Base-by-base conservation (phyloP, 2,329 filamentous ascomycete species). In the Claviceps sp. region DNA sequence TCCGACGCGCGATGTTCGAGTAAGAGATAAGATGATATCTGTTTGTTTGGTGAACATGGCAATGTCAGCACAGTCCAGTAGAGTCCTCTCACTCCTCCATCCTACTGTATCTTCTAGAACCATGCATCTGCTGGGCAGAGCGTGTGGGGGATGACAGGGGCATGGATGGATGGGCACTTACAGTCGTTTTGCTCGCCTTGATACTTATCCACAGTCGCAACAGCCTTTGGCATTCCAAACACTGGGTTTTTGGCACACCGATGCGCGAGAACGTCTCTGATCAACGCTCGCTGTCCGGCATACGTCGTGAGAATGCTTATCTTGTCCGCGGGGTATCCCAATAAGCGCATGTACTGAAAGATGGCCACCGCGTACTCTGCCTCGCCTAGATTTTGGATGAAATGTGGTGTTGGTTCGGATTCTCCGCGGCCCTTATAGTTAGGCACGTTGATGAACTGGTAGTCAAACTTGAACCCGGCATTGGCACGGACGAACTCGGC, bases 131-230 rank as follows among this genome's bases (percentile, higher is more conserved):
- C 22, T 26, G 16, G 5, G 22, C 8, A 7, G 43, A 34, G 30
- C 9, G 9, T 34, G 30, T 4, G 30, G 9, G 9, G 30, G 30
- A 11, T 34, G 3, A 3, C 30, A 3, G 9, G 9, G 3, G 9
- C 24, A 34, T 46, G 16, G 5, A 13, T n/a, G 26, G 20, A 22
- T 43, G 22, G 34, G 41, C 52, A 81, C 86, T 76, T 76, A 93
- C 88, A 97, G 63, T 98, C 93, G 68, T 98, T 98, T 70, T 98
- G 93, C 73, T 98, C 93, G 65, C 93, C 94, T 72, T 98, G 93
- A 63, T 97, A 98, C 67, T 95, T 96, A 72, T 98, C 93, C 56
- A 98, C 91, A 5, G 94, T 98, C 3, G 88, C 90, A 30, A 98
- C 88, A 50, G 86, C 84, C 67, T 84, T 86, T 18, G 93, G 93